Evolutionary conservation across 169 alveolate genomes (phyloP).

Genomic region (Perkinsus chesapeaki): DNA sequence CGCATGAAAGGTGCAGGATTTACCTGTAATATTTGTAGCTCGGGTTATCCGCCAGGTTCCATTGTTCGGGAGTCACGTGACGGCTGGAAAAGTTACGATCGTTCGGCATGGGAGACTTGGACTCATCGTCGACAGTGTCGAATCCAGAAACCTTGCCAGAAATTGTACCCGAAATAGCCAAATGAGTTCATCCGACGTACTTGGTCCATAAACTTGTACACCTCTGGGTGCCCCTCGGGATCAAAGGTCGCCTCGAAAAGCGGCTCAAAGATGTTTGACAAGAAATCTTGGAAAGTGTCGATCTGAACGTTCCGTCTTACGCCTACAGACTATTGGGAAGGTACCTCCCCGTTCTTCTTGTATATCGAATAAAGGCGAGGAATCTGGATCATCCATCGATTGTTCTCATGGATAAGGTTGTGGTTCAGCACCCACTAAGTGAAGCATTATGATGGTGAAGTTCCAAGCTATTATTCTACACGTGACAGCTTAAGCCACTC

Average conservation of each 20-base stretch:
- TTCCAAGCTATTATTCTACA: constrained; percentile 51
- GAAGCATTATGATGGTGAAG: too few species aligned
- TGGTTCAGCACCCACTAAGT: not conserved
- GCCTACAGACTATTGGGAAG: not conserved
- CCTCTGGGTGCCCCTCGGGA: constrained; percentile 62
- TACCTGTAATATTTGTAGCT: constrained; percentile 21
- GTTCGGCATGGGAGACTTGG: constrained; percentile 22
- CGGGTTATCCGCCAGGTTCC: constrained; percentile 32
- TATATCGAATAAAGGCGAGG: constrained; percentile 54
- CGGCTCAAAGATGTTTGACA: constrained; percentile 56
- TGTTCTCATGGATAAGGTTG: not conserved
- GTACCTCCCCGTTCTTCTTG: constrained; percentile 6
- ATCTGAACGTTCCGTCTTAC: constrained; percentile 7
- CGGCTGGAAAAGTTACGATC: constrained; percentile 26
- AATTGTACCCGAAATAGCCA: not conserved
- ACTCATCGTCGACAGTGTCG: constrained; percentile 45
- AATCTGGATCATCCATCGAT: constrained; percentile 78
- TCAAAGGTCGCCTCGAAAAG: constrained; percentile 62
- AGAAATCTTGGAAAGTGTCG: constrained; percentile 29
- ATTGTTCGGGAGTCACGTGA: constrained; percentile 14
- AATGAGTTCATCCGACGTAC: not conserved
- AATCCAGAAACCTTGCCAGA: constrained; percentile 27
- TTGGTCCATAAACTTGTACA: constrained; percentile 36
- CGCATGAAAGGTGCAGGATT: too few species aligned
- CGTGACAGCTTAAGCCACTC: constrained; percentile 85